Evolutionary conservation across 2,329 filamentous ascomycete species (phyloP).

Genomic region (Aspergillus transmontanensis): DNA sequence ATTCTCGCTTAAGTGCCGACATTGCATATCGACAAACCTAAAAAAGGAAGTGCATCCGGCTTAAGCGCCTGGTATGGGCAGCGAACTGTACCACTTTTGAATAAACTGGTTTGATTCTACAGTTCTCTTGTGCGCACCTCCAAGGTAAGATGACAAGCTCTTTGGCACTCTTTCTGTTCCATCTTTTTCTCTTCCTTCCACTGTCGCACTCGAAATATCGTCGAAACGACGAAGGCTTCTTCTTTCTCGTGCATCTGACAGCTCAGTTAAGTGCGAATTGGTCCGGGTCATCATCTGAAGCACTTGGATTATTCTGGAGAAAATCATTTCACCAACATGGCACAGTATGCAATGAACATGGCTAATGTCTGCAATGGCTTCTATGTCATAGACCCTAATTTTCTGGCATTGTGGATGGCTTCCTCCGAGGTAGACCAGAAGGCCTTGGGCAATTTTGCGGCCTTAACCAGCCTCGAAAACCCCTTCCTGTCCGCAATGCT

Average conservation of each 20-base stretch:
- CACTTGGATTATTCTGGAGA: not conserved
- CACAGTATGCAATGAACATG: constrained; percentile 18
- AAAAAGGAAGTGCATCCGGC: constrained; percentile 6
- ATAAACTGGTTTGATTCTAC: constrained; percentile 19
- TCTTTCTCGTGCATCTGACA: not conserved
- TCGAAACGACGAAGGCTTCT: not conserved
- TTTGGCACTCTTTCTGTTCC: constrained; percentile 19
- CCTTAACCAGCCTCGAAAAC: constrained; percentile 74
- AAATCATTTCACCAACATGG: not conserved
- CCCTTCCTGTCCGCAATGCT: constrained; percentile 74
- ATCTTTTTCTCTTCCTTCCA: constrained; percentile 8
- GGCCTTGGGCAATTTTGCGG: constrained; percentile 87
- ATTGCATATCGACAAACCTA: constrained; percentile 13
- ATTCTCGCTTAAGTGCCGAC: constrained; percentile 3
- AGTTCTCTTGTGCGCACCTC: constrained; percentile 30
- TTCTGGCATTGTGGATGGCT: constrained; percentile 69
- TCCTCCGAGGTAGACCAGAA: constrained; percentile 97
- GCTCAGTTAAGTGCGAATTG: not conserved
- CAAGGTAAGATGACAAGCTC: constrained; percentile 29
- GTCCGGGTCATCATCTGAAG: not conserved
- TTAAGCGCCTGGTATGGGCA: constrained; percentile 32
- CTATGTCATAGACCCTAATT: constrained; percentile 33
- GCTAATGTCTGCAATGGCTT: constrained; percentile 33
- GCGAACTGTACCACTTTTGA: constrained; percentile 30
- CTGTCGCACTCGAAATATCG: not conserved